Percentiles rank a stretch among this genome's conserved stretches.
Evolutionary conservation across 2,329 filamentous ascomycete species (phyloP).

Genomic region (Dothideomycetidae sp.): DNA sequence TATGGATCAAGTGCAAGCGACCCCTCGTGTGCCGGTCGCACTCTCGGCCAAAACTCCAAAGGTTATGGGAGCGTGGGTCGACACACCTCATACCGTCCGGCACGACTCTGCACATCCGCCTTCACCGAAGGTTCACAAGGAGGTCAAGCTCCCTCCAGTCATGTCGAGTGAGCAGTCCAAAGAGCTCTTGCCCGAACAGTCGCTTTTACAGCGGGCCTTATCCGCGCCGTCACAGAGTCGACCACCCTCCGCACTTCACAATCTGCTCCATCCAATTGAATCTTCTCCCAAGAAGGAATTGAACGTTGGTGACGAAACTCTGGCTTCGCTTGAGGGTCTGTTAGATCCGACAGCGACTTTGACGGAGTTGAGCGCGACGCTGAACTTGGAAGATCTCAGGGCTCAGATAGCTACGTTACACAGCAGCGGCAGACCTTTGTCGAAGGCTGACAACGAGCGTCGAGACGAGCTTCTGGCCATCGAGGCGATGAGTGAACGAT

Average conservation of each 20-base stretch:
- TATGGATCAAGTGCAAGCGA: not conserved
- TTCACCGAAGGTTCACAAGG: not conserved
- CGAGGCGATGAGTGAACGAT: conserved; percentile 28
- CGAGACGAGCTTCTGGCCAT: conserved; percentile 29
- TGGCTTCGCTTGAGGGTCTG: conserved; percentile 34
- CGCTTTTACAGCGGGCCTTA: conserved; percentile 12
- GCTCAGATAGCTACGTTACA: conserved; percentile 6
- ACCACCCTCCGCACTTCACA: conserved; percentile 22
- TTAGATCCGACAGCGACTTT: conserved; percentile 19
- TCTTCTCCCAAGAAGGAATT: conserved; percentile 17
- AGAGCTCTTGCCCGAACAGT: conserved; percentile 1
- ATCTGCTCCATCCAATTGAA: conserved; percentile 24
- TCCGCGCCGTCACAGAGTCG: conserved; percentile 2
- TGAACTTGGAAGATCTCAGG: conserved; percentile 12
- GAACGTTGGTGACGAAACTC: conserved; percentile 32
- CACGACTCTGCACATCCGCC: conserved; percentile 5
- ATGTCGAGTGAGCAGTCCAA: not conserved
- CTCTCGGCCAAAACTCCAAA: conserved; percentile 27
- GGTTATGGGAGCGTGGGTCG: conserved; percentile 35
- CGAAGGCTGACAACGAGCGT: conserved; percentile 28
- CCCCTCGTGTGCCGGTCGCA: conserved; percentile 2
- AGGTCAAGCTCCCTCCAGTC: not conserved
- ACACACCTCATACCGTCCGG: conserved; percentile 24
- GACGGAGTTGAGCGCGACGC: conserved; percentile 8
- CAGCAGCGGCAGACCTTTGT: conserved; percentile 13